These are phyloP conservation scores for Mangifera indica DNA, from an alignment of 345 rosid species.

Conservation along the genomic window DNA sequence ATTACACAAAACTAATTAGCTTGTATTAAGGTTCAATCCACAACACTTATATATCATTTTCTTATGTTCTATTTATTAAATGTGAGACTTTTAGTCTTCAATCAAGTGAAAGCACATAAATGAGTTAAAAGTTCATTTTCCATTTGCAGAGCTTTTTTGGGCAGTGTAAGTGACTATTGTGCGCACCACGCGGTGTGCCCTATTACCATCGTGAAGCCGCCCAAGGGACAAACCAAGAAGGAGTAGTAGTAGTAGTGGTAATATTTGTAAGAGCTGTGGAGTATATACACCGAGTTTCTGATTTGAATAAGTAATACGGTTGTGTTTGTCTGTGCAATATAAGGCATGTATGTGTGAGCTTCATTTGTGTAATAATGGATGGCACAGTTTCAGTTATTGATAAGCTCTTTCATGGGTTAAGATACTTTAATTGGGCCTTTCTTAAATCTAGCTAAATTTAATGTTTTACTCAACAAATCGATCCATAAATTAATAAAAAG, in stretches of 20 bases:
- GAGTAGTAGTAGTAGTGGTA: too few species aligned
- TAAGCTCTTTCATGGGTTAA: not conserved
- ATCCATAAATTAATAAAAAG: too few species aligned
- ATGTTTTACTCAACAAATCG: too few species aligned
- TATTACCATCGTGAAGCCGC: slow-evolving; percentile 64
- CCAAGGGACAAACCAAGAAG: slow-evolving; percentile 19
- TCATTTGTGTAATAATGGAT: not conserved
- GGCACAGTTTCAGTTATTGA: not conserved
- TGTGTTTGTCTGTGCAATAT: not conserved
- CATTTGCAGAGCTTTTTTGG: slow-evolving; percentile 66
- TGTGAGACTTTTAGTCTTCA: too few species aligned
- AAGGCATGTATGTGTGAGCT: not conserved
- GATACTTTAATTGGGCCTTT: not conserved
- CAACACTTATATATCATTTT: too few species aligned
- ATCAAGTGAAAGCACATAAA: too few species aligned
- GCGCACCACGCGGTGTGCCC: slow-evolving; percentile 72
- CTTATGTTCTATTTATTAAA: too few species aligned
- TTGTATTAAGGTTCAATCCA: too few species aligned
- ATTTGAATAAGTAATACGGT: not conserved
- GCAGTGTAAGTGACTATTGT: slow-evolving; percentile 79
- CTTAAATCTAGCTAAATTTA: too few species aligned
- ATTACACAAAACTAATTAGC: too few species aligned
- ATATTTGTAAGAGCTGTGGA: not conserved
- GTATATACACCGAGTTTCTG: too few species aligned
- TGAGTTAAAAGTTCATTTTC: too few species aligned